A percentile compares a stretch with the other conserved stretches of the same genome.
Conservation (phyloP, 2,329 filamentous ascomycete species). For the Rhinocladiella similis region DNA sequence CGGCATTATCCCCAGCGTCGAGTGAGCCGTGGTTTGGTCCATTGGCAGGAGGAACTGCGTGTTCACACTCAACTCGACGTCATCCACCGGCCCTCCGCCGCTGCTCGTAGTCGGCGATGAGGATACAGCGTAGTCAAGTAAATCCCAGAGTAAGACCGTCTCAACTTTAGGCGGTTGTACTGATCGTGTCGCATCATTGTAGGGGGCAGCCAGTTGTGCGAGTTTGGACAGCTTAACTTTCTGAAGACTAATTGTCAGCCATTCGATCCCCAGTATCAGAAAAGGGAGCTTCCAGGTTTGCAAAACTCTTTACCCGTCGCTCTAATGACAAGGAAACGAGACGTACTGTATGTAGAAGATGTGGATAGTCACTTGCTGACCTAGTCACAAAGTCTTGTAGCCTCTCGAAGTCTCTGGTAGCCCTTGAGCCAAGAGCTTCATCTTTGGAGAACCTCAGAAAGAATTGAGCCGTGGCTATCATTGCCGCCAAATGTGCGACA, state of each 20-base stretch:
- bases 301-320: too few species aligned
- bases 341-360: slow-evolving; percentile 24
- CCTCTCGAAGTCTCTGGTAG: slow-evolving; percentile 17
- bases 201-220: slow-evolving; percentile 10
- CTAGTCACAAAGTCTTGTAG: slow-evolving; percentile 19
- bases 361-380: slow-evolving; percentile 13
- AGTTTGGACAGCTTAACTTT: slow-evolving; percentile 15
- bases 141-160: slow-evolving; percentile 23
- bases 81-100: slow-evolving; percentile 12
- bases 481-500: slow-evolving; percentile 22
- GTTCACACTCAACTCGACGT: slow-evolving; percentile 25
- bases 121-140: slow-evolving; percentile 26
- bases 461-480: slow-evolving; percentile 20
- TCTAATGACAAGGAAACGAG: background rate
- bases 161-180: slow-evolving; percentile 20
- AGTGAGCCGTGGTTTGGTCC: slow-evolving; percentile 12
- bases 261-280: background rate
- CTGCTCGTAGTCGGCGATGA: slow-evolving; percentile 13
- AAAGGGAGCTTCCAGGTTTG: too few species aligned
- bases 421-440: slow-evolving; percentile 11
- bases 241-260: slow-evolving; percentile 1
- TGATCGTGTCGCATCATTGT: background rate
- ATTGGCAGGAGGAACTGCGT: slow-evolving; percentile 25
- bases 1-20: background rate
- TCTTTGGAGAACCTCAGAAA: slow-evolving; percentile 25